Conservation (phyloP, 176 grass and related monocot genomes). For the Musa acuminata region DNA sequence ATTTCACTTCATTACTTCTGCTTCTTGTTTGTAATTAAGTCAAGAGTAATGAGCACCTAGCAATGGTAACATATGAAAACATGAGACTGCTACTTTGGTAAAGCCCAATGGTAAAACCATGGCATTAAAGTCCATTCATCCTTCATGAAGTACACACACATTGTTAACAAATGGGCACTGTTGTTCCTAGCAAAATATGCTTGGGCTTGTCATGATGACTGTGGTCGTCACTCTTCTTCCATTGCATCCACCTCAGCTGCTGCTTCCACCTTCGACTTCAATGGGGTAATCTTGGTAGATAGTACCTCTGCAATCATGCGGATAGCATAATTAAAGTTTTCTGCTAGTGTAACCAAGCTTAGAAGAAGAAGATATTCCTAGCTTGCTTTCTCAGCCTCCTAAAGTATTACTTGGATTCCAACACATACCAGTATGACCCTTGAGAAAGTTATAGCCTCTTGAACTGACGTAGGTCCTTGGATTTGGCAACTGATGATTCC, state of each 20-base stretch:
- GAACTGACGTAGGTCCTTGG: conserved; percentile 71
- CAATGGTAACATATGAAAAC: too few species aligned
- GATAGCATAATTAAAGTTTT: not conserved
- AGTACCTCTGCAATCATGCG: not conserved
- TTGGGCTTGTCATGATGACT: too few species aligned
- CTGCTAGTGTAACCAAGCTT: not conserved
- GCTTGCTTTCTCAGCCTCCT: not conserved
- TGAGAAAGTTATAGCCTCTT: conserved; percentile 66
- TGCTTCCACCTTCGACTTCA: not conserved
- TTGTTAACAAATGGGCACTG: too few species aligned
- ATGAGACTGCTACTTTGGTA: too few species aligned
- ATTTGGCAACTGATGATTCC: conserved; percentile 76
- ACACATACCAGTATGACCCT: conserved; percentile 62
- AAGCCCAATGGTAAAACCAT: too few species aligned
- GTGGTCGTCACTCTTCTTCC: conserved; percentile 1
- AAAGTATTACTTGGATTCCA: not conserved
- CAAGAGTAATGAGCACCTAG: too few species aligned
- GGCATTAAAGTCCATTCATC: too few species aligned
- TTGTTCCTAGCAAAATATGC: too few species aligned
- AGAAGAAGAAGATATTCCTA: not conserved
- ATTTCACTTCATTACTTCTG: too few species aligned
- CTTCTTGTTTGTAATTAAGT: too few species aligned
- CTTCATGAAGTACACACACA: too few species aligned
- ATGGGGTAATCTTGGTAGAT: conserved; percentile 3
- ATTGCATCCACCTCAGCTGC: not conserved